These are phyloP conservation scores for Asterophora lycoperdoides DNA, from an alignment of 768 basidiomycete genomes.

Conservation along the genomic window DNA sequence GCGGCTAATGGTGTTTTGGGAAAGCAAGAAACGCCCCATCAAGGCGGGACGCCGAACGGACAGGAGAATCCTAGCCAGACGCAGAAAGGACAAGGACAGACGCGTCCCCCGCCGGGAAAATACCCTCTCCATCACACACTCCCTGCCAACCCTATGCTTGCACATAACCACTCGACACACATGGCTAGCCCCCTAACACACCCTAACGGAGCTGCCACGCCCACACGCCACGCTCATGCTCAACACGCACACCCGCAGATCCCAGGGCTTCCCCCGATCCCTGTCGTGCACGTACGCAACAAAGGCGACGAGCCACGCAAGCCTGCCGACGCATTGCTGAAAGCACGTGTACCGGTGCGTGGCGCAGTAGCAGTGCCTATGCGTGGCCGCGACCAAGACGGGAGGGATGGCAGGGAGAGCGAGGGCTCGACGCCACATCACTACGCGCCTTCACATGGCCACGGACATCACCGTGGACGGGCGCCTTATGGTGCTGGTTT, in stretches of 20 bases:
- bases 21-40: conserved; percentile 3
- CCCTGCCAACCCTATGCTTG: conserved; percentile 12
- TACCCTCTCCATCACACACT: conserved; percentile 8
- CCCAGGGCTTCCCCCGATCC: conserved; percentile 13
- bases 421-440: conserved; percentile 3
- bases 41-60: neutral
- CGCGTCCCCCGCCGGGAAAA: neutral
- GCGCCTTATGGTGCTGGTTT: neutral
- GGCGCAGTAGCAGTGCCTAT: conserved; percentile 10
- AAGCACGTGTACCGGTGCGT: neutral
- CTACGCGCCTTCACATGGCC: neutral
- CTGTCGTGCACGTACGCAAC: conserved; percentile 1
- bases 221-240: neutral
- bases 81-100: neutral
- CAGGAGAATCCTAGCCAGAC: neutral
- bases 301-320: neutral
- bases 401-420: conserved; percentile 4
- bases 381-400: conserved; percentile 14
- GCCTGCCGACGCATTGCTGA: conserved; percentile 1
- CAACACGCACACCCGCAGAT: no score
- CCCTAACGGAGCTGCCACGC: neutral
- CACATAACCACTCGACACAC: neutral
- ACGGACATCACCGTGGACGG: neutral
- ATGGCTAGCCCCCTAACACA: neutral
- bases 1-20: no score